A percentile compares a stretch with the other conserved stretches of the same genome.
phyloP scores from a whole-genome alignment of 169 alveolate species.

The Plasmodium adleri region DNA sequence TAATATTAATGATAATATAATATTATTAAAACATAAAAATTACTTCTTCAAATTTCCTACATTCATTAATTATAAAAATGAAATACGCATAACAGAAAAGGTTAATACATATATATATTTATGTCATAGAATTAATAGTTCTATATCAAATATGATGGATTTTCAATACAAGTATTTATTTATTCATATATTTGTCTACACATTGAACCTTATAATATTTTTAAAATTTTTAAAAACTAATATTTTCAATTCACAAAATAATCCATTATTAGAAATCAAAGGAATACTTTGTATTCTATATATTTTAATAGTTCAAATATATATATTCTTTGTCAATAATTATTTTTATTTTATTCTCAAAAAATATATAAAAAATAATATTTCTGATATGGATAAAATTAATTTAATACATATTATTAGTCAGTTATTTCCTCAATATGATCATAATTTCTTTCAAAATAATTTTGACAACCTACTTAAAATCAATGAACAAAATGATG shows the following conservation, averaged over 20 bases:
- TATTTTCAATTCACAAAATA: not conserved
- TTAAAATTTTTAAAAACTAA: slow-evolving; percentile 20
- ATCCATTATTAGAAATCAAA: slow-evolving; percentile 6
- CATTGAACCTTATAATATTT: slow-evolving; percentile 30
- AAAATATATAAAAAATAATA: slow-evolving; percentile 8
- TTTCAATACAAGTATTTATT: slow-evolving; percentile 20
- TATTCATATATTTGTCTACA: slow-evolving; percentile 29
- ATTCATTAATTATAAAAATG: slow-evolving; percentile 7
- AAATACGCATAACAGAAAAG: slow-evolving; percentile 17
- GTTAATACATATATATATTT: slow-evolving; percentile 16
- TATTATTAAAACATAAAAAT: too few species aligned
- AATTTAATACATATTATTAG: slow-evolving; percentile 45
- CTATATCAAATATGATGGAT: slow-evolving; percentile 20
- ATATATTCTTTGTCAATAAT: slow-evolving; percentile 47
- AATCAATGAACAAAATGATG: too few species aligned
- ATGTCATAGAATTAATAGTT: slow-evolving; percentile 20
- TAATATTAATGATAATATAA: not conserved
- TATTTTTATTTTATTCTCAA: slow-evolving; percentile 26
- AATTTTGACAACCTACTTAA: too few species aligned
- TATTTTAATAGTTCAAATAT: slow-evolving; percentile 30
- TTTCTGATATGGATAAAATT: slow-evolving; percentile 28
- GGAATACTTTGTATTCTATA: slow-evolving; percentile 19
- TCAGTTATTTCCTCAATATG: slow-evolving; percentile 40
- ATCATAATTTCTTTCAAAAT: slow-evolving; percentile 14
- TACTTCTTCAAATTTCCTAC: slow-evolving; percentile 3